A percentile compares a stretch with the other conserved stretches of the same genome.
phyloP scores from a whole-genome alignment of 345 rosid genomes.

The Sonneratia caseolaris region DNA sequence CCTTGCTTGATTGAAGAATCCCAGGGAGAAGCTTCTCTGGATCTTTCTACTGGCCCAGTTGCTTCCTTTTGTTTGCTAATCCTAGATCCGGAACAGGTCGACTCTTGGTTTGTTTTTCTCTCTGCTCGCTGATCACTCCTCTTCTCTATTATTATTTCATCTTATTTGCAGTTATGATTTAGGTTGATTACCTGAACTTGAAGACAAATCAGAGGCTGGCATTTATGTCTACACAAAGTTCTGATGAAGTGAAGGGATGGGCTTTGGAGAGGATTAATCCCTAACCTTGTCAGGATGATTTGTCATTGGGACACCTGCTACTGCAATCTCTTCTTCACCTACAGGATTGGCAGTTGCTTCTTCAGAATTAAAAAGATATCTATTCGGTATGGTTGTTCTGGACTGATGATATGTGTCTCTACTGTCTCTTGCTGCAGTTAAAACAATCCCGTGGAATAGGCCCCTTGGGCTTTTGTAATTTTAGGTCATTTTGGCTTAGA shows the following conservation, averaged over 20 bases:
- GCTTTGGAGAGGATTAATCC: constrained; percentile 54
- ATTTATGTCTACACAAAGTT: constrained; percentile 32
- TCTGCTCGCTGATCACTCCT: background rate
- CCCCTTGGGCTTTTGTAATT: background rate
- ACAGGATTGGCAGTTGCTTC: background rate
- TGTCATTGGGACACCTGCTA: background rate
- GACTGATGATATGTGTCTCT: background rate
- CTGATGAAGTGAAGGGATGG: constrained; percentile 47
- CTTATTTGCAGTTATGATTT: constrained; percentile 7
- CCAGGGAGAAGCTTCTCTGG: constrained; percentile 26
- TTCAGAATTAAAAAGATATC: background rate
- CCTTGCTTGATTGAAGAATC: constrained; percentile 39
- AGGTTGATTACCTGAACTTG: constrained; percentile 89
- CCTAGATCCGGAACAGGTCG: constrained; percentile 78
- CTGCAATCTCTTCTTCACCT: background rate
- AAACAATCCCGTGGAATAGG: too few relatives aligned
- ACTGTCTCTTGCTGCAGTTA: background rate
- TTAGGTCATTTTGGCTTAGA: background rate
- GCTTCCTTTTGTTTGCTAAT: constrained; percentile 53
- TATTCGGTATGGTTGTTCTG: background rate
- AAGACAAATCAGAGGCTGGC: constrained; percentile 61
- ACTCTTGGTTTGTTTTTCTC: background rate
- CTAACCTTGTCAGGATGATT: constrained; percentile 10
- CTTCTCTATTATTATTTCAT: background rate
- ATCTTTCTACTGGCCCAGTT: constrained; percentile 61